These are phyloP conservation scores for Boletus huronensis DNA, from an alignment of 768 basidiomycete species.

Conservation along the genomic window DNA sequence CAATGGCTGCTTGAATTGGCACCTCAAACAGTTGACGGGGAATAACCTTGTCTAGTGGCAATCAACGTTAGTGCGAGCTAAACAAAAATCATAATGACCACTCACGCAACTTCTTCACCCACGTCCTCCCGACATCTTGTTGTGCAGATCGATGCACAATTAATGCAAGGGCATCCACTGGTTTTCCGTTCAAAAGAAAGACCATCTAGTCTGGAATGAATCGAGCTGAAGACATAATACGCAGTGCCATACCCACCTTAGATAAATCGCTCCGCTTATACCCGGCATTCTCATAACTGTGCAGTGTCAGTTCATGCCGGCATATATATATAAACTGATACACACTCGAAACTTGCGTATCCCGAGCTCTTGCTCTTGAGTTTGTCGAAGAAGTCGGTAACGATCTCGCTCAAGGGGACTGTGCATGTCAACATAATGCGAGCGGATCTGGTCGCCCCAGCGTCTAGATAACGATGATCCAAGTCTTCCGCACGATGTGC, in stretches of 20 bases:
- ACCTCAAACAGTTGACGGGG: slow-evolving; percentile 92
- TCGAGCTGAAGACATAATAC: not conserved
- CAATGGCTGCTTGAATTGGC: slow-evolving; percentile 91
- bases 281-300: slow-evolving; percentile 91
- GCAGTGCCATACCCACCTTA: slow-evolving; percentile 52
- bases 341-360: slow-evolving; percentile 89
- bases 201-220: slow-evolving; percentile 57
- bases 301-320: slow-evolving; percentile 1
- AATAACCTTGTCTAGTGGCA: slow-evolving; percentile 73
- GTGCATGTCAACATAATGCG: slow-evolving; percentile 79
- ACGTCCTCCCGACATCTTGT: slow-evolving; percentile 68
- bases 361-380: slow-evolving; percentile 91
- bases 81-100: slow-evolving; percentile 10
- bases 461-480: slow-evolving; percentile 81
- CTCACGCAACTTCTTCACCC: slow-evolving; percentile 92
- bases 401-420: slow-evolving; percentile 89
- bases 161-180: slow-evolving; percentile 90
- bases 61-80: not conserved
- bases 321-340: slow-evolving; percentile 16
- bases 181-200: slow-evolving; percentile 83
- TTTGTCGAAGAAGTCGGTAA: slow-evolving; percentile 92
- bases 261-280: slow-evolving; percentile 78
- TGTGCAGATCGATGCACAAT: slow-evolving; percentile 84
- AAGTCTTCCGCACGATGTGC: slow-evolving; percentile 79
- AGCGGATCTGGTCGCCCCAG: slow-evolving; percentile 35